Conservation (phyloP, 2,329 filamentous ascomycete genomes). For the Thelonectria olida region DNA sequence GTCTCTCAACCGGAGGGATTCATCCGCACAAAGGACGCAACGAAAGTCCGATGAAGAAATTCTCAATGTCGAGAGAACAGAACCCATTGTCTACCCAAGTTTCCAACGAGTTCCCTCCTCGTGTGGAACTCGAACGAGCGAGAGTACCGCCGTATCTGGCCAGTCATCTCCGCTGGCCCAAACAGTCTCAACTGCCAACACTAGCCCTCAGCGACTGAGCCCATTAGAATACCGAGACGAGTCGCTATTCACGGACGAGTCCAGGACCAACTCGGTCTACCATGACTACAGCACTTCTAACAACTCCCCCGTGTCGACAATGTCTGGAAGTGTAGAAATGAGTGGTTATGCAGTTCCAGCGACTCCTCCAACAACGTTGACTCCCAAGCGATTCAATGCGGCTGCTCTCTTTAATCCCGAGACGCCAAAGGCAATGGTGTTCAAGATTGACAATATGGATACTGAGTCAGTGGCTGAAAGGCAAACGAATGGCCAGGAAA, state of each 20-base stretch:
- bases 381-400: slow-evolving; percentile 27
- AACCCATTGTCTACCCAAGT: not conserved
- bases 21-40: not conserved
- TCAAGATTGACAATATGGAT: slow-evolving; percentile 13
- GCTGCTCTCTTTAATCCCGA: slow-evolving; percentile 35
- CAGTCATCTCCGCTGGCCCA: not conserved
- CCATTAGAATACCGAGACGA: not conserved
- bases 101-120: not conserved
- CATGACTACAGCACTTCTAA: not conserved
- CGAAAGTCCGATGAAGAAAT: not conserved
- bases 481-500: not conserved
- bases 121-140: not conserved
- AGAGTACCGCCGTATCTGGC: not conserved
- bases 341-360: slow-evolving; percentile 20
- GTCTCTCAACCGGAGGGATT: not conserved
- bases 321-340: not conserved
- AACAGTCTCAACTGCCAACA: not conserved
- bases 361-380: slow-evolving; percentile 23
- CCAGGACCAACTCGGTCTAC: not conserved
- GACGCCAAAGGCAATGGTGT: slow-evolving; percentile 43
- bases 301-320: not conserved
- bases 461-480: slow-evolving; percentile 10
- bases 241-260: not conserved
- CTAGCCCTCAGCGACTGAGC: not conserved
- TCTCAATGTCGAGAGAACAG: not conserved